phyloP scores from a whole-genome alignment of 345 rosid species.

The Euclidium syriacum region DNA sequence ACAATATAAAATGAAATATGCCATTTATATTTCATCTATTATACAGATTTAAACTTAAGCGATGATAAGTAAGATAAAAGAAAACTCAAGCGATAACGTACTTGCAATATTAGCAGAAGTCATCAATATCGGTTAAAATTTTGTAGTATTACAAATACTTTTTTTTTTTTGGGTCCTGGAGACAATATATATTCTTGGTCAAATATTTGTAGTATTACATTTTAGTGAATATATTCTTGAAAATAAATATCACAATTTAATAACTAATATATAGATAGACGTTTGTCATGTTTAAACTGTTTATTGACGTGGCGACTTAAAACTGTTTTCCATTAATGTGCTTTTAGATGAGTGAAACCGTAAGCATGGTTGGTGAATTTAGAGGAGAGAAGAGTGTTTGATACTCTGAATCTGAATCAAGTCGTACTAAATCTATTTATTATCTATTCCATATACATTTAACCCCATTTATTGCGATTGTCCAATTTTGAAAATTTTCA shows the following conservation, averaged over 20 bases:
- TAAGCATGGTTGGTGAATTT: slow-evolving; percentile 23
- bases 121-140: too few species aligned
- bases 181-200: too few species aligned
- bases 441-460: slow-evolving; percentile 15
- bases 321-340: slow-evolving; percentile 17
- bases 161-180: too few species aligned
- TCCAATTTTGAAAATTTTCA: slow-evolving; percentile 3
- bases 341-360: slow-evolving; percentile 15
- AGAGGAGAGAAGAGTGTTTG: slow-evolving; percentile 3
- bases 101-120: too few species aligned
- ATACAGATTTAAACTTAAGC: too few species aligned
- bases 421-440: neutral
- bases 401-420: slow-evolving; percentile 29
- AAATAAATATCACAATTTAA: neutral
- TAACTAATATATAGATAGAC: neutral
- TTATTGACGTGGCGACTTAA: neutral
- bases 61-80: too few species aligned
- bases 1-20: too few species aligned
- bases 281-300: neutral
- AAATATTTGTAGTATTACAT: too few species aligned
- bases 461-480: slow-evolving; percentile 19
- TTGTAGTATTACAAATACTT: too few species aligned
- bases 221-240: too few species aligned
- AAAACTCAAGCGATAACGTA: too few species aligned
- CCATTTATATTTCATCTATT: too few species aligned